Conservation (phyloP, 1,139 yeast genomes). For the Blastobotrys persicus region DNA sequence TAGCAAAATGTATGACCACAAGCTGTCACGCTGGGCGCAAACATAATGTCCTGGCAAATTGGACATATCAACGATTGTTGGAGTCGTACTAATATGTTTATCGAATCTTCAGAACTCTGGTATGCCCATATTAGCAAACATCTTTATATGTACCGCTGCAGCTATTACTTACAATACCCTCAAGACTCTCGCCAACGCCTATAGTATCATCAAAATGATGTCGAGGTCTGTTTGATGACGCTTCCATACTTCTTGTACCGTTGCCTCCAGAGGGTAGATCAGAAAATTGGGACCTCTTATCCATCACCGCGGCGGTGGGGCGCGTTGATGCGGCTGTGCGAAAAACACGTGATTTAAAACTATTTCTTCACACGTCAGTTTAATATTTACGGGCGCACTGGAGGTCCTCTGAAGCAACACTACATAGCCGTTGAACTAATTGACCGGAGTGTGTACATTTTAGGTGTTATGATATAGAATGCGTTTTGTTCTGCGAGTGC, state of each 20-base stretch:
- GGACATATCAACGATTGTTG: constrained; percentile 33
- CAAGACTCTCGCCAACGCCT: constrained; percentile 19
- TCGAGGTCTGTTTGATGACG: not conserved
- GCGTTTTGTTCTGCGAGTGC: too few relatives aligned
- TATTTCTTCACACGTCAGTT: too few relatives aligned
- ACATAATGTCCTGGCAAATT: constrained; percentile 37
- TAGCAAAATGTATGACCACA: constrained; percentile 40
- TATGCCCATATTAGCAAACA: too few relatives aligned
- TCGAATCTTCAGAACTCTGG: constrained; percentile 10
- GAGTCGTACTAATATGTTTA: constrained; percentile 20
- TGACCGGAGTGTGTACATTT: too few relatives aligned
- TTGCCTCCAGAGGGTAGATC: not conserved
- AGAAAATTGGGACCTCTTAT: not conserved
- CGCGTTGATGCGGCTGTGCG: too few relatives aligned
- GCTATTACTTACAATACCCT: constrained; percentile 17
- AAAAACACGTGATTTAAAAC: too few relatives aligned
- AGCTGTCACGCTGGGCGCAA: constrained; percentile 34
- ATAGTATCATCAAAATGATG: constrained; percentile 17
- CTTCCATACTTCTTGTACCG: not conserved
- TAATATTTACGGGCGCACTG: too few relatives aligned
- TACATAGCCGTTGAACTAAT: too few relatives aligned
- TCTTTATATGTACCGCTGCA: too few relatives aligned
- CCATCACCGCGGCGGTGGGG: too few relatives aligned
- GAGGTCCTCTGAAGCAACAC: too few relatives aligned
- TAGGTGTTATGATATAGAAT: too few relatives aligned